Conservation (phyloP, 164 flowering plant genomes). For the Vitis amurensis region DNA sequence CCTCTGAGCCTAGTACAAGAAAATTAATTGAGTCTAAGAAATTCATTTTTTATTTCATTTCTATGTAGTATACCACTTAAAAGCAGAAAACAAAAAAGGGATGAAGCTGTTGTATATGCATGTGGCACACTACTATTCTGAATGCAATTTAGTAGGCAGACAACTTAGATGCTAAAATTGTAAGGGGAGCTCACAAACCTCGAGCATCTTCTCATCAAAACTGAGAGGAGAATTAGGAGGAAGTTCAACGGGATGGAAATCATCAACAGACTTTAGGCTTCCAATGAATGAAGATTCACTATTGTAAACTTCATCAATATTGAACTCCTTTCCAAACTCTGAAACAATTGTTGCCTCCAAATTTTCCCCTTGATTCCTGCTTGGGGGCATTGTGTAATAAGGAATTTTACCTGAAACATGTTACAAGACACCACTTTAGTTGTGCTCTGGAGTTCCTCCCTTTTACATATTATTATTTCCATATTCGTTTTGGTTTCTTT, state of each 20-base stretch:
- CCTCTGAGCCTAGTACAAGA: too few relatives aligned
- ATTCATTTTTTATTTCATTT: too few relatives aligned
- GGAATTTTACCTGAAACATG: slow-evolving; percentile 82
- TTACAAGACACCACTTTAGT: background rate
- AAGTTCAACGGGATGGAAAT: slow-evolving; percentile 71
- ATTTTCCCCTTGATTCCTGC: slow-evolving; percentile 56
- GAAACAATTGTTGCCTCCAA: slow-evolving; percentile 69
- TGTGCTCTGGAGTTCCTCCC: background rate
- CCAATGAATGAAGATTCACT: slow-evolving; percentile 87
- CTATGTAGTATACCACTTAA: too few relatives aligned
- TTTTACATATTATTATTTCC: background rate
- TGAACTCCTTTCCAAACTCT: slow-evolving; percentile 84
- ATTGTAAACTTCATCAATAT: slow-evolving; percentile 73
- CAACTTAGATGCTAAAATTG: background rate
- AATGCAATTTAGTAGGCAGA: too few relatives aligned
- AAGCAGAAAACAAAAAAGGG: too few relatives aligned
- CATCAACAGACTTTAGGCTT: slow-evolving; percentile 70
- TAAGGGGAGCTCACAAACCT: slow-evolving; percentile 47
- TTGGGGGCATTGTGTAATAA: slow-evolving; percentile 90
- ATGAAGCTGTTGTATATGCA: too few relatives aligned
- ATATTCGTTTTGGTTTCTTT: background rate
- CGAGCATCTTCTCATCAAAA: slow-evolving; percentile 70
- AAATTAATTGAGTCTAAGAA: too few relatives aligned
- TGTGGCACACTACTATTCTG: too few relatives aligned
- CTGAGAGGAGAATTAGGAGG: slow-evolving; percentile 68